Percentiles rank a stretch among this genome's conserved stretches.
Evolutionary conservation across 2,329 filamentous ascomycete genomes (phyloP).

Genomic region (Arthrobotrys entomopaga): DNA sequence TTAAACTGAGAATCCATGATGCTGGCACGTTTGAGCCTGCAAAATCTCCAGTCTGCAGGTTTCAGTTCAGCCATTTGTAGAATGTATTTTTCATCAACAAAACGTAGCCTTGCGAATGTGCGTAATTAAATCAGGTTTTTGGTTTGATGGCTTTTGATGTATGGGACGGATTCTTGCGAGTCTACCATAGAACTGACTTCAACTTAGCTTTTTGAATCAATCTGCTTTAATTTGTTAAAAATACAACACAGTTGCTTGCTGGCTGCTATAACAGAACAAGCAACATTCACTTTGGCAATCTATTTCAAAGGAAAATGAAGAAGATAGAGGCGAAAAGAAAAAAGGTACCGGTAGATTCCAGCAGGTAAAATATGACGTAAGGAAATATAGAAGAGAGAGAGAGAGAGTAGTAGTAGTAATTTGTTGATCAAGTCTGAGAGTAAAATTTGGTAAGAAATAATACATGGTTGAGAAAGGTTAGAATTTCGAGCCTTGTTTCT

Average conservation of each 20-base stretch:
- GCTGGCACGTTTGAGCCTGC: constrained; percentile 40
- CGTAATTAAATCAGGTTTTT: background rate
- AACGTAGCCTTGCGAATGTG: background rate
- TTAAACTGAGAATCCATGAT: constrained; percentile 43
- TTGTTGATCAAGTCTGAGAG: constrained; percentile 18
- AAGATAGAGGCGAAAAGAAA: background rate
- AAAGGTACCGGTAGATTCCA: constrained; percentile 13
- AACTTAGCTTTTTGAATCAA: constrained; percentile 15
- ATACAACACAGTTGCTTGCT: constrained; percentile 44
- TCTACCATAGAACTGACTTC: constrained; percentile 22
- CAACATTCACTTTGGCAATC: constrained; percentile 26
- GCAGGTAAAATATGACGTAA: constrained; percentile 20
- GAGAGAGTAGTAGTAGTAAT: constrained; percentile 8
- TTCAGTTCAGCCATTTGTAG: constrained; percentile 51
- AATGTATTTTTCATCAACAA: constrained; percentile 17
- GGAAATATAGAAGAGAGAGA: constrained; percentile 14
- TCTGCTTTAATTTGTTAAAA: constrained; percentile 43
- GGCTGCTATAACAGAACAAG: constrained; percentile 36
- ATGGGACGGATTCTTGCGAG: constrained; percentile 11
- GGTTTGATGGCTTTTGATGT: constrained; percentile 14
- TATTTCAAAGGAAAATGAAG: constrained; percentile 25
- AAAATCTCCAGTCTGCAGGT: constrained; percentile 44
- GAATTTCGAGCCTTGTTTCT: constrained; percentile 16
- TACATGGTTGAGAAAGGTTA: constrained; percentile 35
- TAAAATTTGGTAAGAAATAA: constrained; percentile 38